Evolutionary conservation across 1,284 basidiomycete genomes (phyloP).

Genomic region (Cutaneotrichosporon mucoides): DNA sequence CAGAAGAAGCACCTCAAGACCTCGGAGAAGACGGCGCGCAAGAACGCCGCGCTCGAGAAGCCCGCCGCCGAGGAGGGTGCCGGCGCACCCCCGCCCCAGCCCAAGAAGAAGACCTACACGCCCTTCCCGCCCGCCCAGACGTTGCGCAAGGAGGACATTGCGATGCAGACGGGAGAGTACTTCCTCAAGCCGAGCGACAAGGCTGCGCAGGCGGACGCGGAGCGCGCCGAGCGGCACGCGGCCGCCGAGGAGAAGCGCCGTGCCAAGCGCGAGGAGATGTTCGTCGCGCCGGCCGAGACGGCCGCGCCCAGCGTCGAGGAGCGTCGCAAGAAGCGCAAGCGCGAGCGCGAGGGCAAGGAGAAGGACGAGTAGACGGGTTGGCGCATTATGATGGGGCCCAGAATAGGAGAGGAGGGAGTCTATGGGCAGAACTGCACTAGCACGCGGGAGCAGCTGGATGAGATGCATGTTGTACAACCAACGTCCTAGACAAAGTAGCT

Average conservation of each 20-base stretch:
- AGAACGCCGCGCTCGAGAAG: slow-evolving; percentile 60
- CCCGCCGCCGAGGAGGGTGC: slow-evolving; percentile 12
- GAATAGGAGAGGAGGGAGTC: too few species aligned
- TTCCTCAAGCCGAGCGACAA: slow-evolving; percentile 76
- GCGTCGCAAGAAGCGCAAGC: slow-evolving; percentile 60
- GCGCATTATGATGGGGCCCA: too few species aligned
- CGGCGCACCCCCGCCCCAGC: slow-evolving; percentile 24
- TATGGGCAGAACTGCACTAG: too few species aligned
- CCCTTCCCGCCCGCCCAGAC: slow-evolving; percentile 95
- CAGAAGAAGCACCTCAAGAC: slow-evolving; percentile 86
- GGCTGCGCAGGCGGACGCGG: slow-evolving; percentile 41
- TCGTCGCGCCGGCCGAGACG: slow-evolving; percentile 72
- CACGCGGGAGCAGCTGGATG: background rate
- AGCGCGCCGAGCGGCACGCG: slow-evolving; percentile 60
- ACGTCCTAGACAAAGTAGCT: slow-evolving; percentile 22
- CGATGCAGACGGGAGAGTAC: slow-evolving; percentile 95
- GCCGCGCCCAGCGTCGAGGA: slow-evolving; percentile 67
- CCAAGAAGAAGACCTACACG: slow-evolving; percentile 92
- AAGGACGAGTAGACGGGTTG: background rate
- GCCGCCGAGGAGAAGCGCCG: slow-evolving; percentile 64
- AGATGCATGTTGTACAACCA: slow-evolving; percentile 25
- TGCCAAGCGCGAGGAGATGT: slow-evolving; percentile 74
- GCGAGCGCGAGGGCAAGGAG: slow-evolving; percentile 29
- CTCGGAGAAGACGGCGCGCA: slow-evolving; percentile 83
- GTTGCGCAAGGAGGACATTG: slow-evolving; percentile 90